Evolutionary conservation across 176 grass and related monocot species (phyloP).

Genomic region (Eleusine indica): DNA sequence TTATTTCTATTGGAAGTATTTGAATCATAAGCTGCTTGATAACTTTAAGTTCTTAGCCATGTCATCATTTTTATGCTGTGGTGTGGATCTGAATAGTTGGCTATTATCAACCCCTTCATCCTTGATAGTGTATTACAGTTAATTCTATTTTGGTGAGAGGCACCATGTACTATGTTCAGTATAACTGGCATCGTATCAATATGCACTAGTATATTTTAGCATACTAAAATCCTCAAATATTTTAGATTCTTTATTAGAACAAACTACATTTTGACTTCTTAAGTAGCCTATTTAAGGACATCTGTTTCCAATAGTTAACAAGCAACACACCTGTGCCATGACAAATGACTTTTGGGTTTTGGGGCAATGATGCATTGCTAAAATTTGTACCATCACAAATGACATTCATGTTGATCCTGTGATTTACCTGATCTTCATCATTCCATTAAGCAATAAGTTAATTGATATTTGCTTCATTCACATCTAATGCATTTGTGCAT

Average conservation of each 20-base stretch:
- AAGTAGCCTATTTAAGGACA: conserved; percentile 2
- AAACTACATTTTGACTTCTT: background rate
- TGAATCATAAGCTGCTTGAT: conserved; percentile 25
- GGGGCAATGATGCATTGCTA: background rate
- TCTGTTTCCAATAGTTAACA: background rate
- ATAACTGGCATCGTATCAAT: background rate
- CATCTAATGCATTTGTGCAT: background rate
- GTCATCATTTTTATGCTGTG: conserved; percentile 3
- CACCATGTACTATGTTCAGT: conserved; percentile 2
- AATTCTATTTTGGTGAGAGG: conserved; percentile 8
- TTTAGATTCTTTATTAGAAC: conserved; percentile 23
- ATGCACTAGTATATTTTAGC: background rate
- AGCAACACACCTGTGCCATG: conserved; percentile 1
- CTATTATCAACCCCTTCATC: background rate
- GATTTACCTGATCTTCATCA: conserved; percentile 3
- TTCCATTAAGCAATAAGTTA: conserved; percentile 9
- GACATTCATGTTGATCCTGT: conserved; percentile 12
- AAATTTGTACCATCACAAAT: conserved; percentile 5
- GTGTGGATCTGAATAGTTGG: background rate
- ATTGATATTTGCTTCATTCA: background rate
- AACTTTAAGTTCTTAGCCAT: background rate
- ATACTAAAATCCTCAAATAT: conserved; percentile 19
- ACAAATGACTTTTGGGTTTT: background rate
- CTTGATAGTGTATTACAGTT: conserved; percentile 9
- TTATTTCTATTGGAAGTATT: conserved; percentile 17